These are phyloP conservation scores for Solanum bulbocastanum DNA, from an alignment of 257 asterid genomes.

Conservation along the genomic window DNA sequence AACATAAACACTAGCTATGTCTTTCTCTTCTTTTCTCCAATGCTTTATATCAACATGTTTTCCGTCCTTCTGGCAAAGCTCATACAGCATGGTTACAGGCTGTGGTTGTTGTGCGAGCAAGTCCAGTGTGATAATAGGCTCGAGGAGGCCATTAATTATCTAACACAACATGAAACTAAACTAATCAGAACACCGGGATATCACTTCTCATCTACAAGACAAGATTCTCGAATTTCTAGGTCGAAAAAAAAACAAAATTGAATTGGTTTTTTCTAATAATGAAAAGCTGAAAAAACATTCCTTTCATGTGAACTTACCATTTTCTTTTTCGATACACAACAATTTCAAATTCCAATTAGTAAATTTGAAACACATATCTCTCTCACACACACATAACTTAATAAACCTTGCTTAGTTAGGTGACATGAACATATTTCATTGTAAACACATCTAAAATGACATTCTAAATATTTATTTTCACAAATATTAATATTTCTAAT, in stretches of 20 bases:
- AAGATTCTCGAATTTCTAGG: not conserved
- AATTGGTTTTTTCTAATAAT: not conserved
- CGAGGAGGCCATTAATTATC: conserved; percentile 45
- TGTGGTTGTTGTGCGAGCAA: conserved; percentile 57
- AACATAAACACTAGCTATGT: conserved; percentile 40
- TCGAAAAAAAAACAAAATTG: not conserved
- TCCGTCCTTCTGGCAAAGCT: conserved; percentile 60
- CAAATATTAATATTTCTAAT: not conserved
- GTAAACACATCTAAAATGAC: not conserved
- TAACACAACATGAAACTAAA: conserved; percentile 10
- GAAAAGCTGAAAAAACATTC: not conserved
- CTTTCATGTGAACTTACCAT: not conserved
- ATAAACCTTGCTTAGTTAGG: not conserved
- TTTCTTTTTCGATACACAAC: not conserved
- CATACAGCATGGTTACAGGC: conserved; percentile 66
- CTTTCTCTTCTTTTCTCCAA: conserved; percentile 33
- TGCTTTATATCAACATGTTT: conserved; percentile 38
- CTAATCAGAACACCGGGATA: not conserved
- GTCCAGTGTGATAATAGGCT: conserved; percentile 58
- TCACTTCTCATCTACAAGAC: not conserved
- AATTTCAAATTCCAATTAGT: not conserved
- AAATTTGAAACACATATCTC: not conserved
- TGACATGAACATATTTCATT: not conserved
- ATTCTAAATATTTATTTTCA: not conserved
- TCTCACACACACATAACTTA: not conserved